These are phyloP conservation scores for Ulota crispa DNA, from an alignment of 225 moss, liverwort and hornwort genomes.

Conservation along the genomic window DNA sequence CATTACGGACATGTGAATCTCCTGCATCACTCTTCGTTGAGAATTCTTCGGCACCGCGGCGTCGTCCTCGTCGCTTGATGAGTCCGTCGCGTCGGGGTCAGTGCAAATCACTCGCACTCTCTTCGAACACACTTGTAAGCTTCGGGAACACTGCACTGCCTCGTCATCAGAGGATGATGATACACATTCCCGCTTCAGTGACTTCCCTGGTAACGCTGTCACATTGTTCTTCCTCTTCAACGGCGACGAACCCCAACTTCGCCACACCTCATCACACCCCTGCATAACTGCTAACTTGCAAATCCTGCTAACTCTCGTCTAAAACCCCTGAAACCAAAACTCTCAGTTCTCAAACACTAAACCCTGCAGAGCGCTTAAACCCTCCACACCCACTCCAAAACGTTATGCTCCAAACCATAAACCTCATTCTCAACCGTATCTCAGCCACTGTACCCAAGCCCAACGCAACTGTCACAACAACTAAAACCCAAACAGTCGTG, in stretches of 20 bases:
- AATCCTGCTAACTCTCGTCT: background rate
- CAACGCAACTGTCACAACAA: too few species aligned
- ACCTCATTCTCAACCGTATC: conserved; percentile 3
- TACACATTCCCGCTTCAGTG: conserved; percentile 24
- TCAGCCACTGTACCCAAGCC: too few species aligned
- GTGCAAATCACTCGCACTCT: conserved; percentile 57
- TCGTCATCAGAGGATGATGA: conserved; percentile 20
- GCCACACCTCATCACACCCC: conserved; percentile 6
- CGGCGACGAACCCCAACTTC: background rate
- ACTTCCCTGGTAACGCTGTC: background rate
- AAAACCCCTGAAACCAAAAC: background rate
- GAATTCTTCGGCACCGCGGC: background rate
- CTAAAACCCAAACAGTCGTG: background rate
- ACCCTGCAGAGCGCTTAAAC: background rate
- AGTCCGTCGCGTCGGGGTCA: conserved; percentile 57
- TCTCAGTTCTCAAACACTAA: background rate
- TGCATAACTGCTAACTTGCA: conserved; percentile 6
- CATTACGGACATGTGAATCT: conserved; percentile 29
- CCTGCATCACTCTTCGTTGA: conserved; percentile 21
- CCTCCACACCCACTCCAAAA: background rate
- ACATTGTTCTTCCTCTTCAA: conserved; percentile 17
- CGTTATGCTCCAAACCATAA: background rate
- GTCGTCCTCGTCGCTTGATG: conserved; percentile 52
- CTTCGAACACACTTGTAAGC: conserved; percentile 30
- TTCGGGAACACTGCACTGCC: background rate